Evolutionary conservation across 73 alveolate species (phyloP).

Genomic region (Paramecium primaurelia): DNA sequence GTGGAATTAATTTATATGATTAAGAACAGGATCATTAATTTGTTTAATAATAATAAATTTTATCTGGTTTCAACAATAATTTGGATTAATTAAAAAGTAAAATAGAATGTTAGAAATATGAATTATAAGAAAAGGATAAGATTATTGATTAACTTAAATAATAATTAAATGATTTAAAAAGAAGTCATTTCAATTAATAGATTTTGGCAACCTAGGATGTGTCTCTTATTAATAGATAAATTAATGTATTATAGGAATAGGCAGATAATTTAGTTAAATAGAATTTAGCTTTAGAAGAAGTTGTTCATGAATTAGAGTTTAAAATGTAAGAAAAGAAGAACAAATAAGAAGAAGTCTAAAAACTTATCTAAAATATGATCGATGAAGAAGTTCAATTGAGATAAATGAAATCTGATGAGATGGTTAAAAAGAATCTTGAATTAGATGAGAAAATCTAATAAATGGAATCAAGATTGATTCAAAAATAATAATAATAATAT

Average conservation of each 20-base stretch:
- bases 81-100: neutral
- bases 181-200: neutral
- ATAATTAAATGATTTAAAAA: neutral
- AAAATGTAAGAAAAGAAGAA: neutral
- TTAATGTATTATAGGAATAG: neutral
- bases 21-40: neutral
- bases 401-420: neutral
- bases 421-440: neutral
- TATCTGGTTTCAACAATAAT: neutral
- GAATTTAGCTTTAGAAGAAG: constrained; percentile 5
- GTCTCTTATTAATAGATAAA: neutral
- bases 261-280: neutral
- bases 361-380: neutral
- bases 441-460: neutral
- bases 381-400: neutral
- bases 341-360: neutral
- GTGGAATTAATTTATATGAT: constrained; percentile 11
- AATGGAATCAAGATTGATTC: neutral
- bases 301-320: constrained; percentile 13
- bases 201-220: neutral
- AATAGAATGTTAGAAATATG: neutral
- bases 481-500: neutral
- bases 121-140: neutral
- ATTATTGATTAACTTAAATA: neutral
- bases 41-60: neutral